Conservation (phyloP, 2,329 filamentous ascomycete genomes). For the Seiridium unicorne region DNA sequence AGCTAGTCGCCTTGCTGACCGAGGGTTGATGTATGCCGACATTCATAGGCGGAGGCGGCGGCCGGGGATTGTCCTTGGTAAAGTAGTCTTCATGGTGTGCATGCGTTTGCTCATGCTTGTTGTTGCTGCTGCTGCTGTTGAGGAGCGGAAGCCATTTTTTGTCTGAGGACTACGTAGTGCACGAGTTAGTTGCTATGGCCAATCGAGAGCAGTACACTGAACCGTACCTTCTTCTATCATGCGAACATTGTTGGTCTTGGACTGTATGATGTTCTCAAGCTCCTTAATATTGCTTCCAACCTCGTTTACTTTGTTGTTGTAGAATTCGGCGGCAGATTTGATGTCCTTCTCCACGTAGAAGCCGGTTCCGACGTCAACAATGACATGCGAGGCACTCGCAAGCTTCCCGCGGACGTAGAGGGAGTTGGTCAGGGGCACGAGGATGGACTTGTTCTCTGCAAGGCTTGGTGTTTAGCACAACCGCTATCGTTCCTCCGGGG, state of each 20-base stretch:
- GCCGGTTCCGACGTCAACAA: conserved; percentile 91
- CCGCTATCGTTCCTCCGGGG: neutral
- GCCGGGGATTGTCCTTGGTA: no score
- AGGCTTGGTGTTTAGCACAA: neutral
- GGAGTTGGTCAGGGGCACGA: conserved; percentile 93
- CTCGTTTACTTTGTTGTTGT: conserved; percentile 54
- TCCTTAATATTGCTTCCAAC: conserved; percentile 53
- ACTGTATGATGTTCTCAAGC: conserved; percentile 55
- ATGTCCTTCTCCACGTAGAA: conserved; percentile 65
- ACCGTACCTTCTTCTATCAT: conserved; percentile 80
- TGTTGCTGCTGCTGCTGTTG: conserved; percentile 11
- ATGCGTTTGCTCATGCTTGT: neutral
- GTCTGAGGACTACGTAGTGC: conserved; percentile 34
- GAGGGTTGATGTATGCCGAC: neutral
- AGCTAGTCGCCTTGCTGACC: neutral
- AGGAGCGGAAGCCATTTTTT: conserved; percentile 36
- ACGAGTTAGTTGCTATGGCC: conserved; percentile 8
- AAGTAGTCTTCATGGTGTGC: neutral
- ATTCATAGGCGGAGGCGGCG: no score
- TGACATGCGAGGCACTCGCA: conserved; percentile 69
- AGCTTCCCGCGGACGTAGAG: conserved; percentile 88
- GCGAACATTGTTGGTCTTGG: conserved; percentile 80
- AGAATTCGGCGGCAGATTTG: conserved; percentile 54
- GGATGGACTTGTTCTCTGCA: conserved; percentile 54
- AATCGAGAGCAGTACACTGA: neutral